Percentiles rank a stretch among this genome's conserved stretches.
Conservation (phyloP, 345 rosid species). For the Adansonia digitata region DNA sequence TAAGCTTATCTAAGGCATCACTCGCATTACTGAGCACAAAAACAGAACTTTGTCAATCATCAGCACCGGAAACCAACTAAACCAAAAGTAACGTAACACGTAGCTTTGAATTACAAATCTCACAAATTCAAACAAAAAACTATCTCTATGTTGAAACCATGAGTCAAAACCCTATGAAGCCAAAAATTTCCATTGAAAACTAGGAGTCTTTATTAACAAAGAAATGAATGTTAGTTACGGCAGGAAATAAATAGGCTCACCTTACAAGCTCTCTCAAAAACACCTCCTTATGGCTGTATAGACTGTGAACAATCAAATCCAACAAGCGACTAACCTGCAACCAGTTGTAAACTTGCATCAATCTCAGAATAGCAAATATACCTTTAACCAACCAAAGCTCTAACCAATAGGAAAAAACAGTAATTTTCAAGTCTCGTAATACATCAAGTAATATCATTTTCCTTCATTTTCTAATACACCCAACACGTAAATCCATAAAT, state of each 20-base stretch:
- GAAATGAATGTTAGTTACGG: not conserved
- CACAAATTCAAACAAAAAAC: not conserved
- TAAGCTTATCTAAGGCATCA: constrained; percentile 96
- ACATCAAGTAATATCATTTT: not conserved
- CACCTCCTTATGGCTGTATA: constrained; percentile 78
- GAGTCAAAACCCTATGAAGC: not conserved
- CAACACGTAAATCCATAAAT: not conserved
- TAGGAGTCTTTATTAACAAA: not conserved
- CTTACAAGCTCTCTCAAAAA: constrained; percentile 95
- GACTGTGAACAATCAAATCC: constrained; percentile 83
- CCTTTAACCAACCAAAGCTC: not conserved
- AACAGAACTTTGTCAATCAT: constrained; percentile 18
- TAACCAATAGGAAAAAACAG: not conserved
- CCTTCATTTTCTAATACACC: not conserved
- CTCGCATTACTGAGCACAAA: constrained; percentile 76
- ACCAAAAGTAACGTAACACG: not conserved
- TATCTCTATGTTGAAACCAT: not conserved
- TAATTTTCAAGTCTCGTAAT: not conserved
- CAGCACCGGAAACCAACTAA: not conserved
- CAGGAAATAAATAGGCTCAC: constrained; percentile 32
- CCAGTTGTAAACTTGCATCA: not conserved
- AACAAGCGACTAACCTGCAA: constrained; percentile 81
- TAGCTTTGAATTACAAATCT: not conserved
- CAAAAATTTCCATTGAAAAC: not conserved
- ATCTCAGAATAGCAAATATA: not conserved